phyloP scores from a whole-genome alignment of 768 basidiomycete genomes.

The Suillus occidentalis region DNA sequence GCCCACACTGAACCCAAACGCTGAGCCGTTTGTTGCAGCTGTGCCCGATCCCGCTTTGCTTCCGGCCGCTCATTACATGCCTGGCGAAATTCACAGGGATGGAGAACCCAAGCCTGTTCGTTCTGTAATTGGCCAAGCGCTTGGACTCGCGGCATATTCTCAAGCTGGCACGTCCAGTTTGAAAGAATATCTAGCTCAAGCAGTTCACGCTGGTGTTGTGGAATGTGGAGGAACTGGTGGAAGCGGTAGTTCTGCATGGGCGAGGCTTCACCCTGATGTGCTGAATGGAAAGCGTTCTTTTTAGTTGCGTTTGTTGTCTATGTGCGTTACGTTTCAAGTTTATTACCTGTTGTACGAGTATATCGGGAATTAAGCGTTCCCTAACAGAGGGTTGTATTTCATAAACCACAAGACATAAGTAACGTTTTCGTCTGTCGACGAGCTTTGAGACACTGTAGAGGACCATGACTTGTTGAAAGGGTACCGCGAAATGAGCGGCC shows the following conservation, averaged over 20 bases:
- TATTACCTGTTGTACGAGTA: not conserved
- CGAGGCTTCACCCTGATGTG: not conserved
- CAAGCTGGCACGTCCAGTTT: constrained; percentile 45
- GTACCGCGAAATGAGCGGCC: constrained; percentile 85
- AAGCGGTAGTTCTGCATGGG: too few species aligned
- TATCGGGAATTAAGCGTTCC: too few species aligned
- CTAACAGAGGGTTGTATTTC: too few species aligned
- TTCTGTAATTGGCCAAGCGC: constrained; percentile 35
- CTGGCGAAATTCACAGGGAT: too few species aligned
- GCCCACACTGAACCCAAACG: not conserved
- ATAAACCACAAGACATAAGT: constrained; percentile 21
- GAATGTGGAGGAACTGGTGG: too few species aligned
- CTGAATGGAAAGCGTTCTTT: not conserved
- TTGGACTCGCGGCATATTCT: constrained; percentile 36
- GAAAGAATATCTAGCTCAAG: constrained; percentile 40
- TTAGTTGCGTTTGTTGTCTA: too few species aligned
- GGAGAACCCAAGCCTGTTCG: too few species aligned
- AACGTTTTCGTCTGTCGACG: constrained; percentile 47
- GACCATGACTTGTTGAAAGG: constrained; percentile 57
- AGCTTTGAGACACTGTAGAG: not conserved
- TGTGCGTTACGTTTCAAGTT: too few species aligned
- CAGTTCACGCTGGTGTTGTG: constrained; percentile 39
- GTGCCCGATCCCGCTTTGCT: constrained; percentile 14
- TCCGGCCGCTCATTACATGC: constrained; percentile 32
- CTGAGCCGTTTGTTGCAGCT: not conserved